These are phyloP conservation scores for Phyllosticta citrichinensis DNA, from an alignment of 2,329 filamentous ascomycete species.

Conservation along the genomic window DNA sequence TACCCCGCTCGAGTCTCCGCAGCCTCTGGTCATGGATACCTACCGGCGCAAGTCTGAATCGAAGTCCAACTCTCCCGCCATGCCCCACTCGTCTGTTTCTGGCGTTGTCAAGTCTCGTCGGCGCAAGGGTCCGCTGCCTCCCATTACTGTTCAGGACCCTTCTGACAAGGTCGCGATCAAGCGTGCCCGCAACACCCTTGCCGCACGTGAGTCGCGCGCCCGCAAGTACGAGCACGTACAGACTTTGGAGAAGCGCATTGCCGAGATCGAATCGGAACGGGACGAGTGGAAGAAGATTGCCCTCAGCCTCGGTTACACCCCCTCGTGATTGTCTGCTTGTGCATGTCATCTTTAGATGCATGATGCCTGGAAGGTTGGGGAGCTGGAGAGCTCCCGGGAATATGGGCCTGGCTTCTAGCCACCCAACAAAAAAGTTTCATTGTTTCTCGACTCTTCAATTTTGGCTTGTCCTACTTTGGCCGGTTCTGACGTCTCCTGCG, in stretches of 20 bases:
- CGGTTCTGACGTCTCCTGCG: constrained; percentile 43
- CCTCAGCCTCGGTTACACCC: constrained; percentile 21
- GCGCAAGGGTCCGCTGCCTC: constrained; percentile 70
- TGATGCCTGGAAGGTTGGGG: constrained; percentile 20
- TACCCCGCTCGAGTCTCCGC: constrained; percentile 26
- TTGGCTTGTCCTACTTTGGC: constrained; percentile 17
- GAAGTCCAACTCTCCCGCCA: constrained; percentile 32
- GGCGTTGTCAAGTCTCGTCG: constrained; percentile 61
- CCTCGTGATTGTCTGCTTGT: constrained; percentile 22
- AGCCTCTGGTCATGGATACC: constrained; percentile 17
- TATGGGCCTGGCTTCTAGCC: constrained; percentile 10
- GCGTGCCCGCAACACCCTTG: constrained; percentile 86
- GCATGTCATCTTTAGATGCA: constrained; percentile 17
- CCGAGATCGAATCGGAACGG: constrained; percentile 49
- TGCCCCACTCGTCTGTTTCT: constrained; percentile 56
- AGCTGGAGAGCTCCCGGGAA: constrained; percentile 24
- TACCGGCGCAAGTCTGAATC: constrained; percentile 26
- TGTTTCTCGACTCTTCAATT: constrained; percentile 4
- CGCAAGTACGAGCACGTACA: constrained; percentile 72
- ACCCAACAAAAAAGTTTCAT: constrained; percentile 2
- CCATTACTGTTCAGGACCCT: constrained; percentile 62
- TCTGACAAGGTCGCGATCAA: constrained; percentile 72
- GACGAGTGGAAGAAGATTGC: constrained; percentile 25
- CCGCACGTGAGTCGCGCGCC: constrained; percentile 84
- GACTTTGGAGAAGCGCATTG: constrained; percentile 63